phyloP scores from a whole-genome alignment of 441 rosid genomes.

The Jatropha podagrica region DNA sequence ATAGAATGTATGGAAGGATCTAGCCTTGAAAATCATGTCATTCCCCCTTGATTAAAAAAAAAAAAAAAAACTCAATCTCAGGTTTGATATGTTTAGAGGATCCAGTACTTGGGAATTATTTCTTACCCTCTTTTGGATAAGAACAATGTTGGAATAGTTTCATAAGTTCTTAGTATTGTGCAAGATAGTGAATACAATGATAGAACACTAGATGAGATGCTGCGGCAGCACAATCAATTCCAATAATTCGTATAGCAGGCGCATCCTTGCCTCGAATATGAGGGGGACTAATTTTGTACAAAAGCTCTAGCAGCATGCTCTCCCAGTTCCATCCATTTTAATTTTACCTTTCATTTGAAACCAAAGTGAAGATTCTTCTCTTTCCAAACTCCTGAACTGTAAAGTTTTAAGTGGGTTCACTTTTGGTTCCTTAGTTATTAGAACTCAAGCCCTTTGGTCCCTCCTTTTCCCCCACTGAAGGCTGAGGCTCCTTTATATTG shows the following conservation, averaged over 20 bases:
- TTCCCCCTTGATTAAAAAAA: neutral
- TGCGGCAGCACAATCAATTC: neutral
- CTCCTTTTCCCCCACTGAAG: neutral
- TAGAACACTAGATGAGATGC: neutral
- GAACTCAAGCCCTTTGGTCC: neutral
- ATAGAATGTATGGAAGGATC: neutral
- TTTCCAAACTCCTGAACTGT: too few relatives aligned
- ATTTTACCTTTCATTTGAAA: too few relatives aligned
- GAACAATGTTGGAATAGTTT: neutral
- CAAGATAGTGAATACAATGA: neutral
- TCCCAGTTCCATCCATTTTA: too few relatives aligned
- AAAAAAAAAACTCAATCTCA: neutral
- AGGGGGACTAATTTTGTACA: neutral
- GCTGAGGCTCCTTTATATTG: neutral
- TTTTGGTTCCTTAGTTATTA: neutral
- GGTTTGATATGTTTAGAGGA: neutral
- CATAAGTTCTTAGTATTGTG: neutral
- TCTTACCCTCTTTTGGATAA: neutral
- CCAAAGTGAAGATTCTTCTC: too few relatives aligned
- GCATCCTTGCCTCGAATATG: neutral
- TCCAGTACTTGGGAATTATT: neutral
- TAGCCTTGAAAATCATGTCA: neutral
- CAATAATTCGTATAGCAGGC: neutral
- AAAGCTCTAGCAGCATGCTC: neutral
- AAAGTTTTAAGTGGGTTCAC: neutral